phyloP scores from a whole-genome alignment of 1,284 basidiomycete species.

The Moesziomyces sp. region DNA sequence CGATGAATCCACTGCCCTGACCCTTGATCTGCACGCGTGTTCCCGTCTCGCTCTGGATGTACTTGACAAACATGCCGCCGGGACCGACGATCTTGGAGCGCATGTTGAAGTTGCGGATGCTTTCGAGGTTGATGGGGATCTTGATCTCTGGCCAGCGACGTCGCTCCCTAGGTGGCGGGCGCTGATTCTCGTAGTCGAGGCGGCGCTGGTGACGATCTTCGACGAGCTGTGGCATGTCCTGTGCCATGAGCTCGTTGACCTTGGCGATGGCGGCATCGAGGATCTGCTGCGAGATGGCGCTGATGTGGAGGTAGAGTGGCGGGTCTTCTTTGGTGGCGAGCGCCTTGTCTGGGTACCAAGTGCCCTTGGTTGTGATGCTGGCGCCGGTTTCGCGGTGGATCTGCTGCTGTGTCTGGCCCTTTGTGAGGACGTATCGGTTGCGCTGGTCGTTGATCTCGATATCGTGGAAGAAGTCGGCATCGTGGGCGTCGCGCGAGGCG shows the following conservation, averaged over 20 bases:
- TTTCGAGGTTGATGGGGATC: conserved; percentile 81
- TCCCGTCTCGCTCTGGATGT: conserved; percentile 94
- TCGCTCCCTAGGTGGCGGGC: conserved; percentile 42
- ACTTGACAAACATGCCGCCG: conserved; percentile 90
- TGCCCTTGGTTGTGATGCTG: conserved; percentile 70
- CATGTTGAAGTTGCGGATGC: conserved; percentile 94
- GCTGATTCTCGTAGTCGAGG: conserved; percentile 51
- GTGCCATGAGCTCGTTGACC: conserved; percentile 88
- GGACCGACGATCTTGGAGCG: conserved; percentile 97
- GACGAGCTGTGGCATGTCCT: conserved; percentile 70
- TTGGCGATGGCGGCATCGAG: conserved; percentile 81
- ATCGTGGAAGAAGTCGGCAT: conserved; percentile 86
- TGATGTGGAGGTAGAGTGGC: conserved; percentile 92
- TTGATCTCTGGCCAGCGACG: conserved; percentile 62
- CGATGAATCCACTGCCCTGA: conserved; percentile 91
- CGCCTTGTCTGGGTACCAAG: conserved; percentile 76
- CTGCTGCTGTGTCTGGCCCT: conserved; percentile 89
- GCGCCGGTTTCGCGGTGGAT: conserved; percentile 71
- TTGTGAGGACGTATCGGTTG: conserved; percentile 95
- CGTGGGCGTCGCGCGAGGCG: conserved; percentile 73
- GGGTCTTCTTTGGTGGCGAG: conserved; percentile 59
- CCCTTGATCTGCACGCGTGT: conserved; percentile 99
- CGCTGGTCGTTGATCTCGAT: conserved; percentile 97
- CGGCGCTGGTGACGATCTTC: conserved; percentile 60
- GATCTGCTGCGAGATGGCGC: conserved; percentile 81